A percentile compares a stretch with the other conserved stretches of the same genome.
phyloP scores from a whole-genome alignment of 768 basidiomycete species.

The Collybia sordida region DNA sequence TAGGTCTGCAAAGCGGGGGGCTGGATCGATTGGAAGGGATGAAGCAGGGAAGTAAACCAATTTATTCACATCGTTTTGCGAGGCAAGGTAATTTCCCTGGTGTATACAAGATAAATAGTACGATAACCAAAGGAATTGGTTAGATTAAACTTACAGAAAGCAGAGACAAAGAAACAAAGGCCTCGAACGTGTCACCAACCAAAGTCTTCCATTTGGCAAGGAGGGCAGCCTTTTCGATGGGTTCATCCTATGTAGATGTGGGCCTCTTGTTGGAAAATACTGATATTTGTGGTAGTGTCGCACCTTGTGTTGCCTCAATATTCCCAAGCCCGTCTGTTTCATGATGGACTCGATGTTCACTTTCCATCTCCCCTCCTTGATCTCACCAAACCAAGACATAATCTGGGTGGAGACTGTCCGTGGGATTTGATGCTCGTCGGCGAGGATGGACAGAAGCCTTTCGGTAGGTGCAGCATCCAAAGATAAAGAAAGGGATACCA shows the following conservation, averaged over 20 bases:
- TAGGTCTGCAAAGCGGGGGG: conserved; percentile 81
- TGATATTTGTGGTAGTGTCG: conserved; percentile 3
- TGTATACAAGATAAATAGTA: not conserved
- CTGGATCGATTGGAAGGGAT: conserved; percentile 71
- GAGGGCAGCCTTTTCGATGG: conserved; percentile 56
- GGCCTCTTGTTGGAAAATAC: not conserved
- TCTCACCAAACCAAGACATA: conserved; percentile 79
- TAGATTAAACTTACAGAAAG: conserved; percentile 55
- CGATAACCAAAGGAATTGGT: not conserved
- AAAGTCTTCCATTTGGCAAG: conserved; percentile 65
- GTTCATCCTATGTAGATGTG: conserved; percentile 46
- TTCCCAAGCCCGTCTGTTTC: conserved; percentile 73
- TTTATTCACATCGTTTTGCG: conserved; percentile 31
- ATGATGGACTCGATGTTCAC: conserved; percentile 64
- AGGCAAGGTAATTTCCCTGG: conserved; percentile 76
- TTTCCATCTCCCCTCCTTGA: conserved; percentile 57
- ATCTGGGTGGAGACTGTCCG: conserved; percentile 63
- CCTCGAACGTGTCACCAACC: conserved; percentile 79
- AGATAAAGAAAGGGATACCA: conserved; percentile 62
- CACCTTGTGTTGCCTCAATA: conserved; percentile 66
- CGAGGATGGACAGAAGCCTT: conserved; percentile 57
- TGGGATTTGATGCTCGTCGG: conserved; percentile 72
- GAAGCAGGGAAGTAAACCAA: conserved; percentile 79
- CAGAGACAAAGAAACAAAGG: conserved; percentile 56
- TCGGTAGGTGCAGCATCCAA: conserved; percentile 55